Conservation (phyloP, 2,329 filamentous ascomycete species). For the Xylariaceae sp. region DNA sequence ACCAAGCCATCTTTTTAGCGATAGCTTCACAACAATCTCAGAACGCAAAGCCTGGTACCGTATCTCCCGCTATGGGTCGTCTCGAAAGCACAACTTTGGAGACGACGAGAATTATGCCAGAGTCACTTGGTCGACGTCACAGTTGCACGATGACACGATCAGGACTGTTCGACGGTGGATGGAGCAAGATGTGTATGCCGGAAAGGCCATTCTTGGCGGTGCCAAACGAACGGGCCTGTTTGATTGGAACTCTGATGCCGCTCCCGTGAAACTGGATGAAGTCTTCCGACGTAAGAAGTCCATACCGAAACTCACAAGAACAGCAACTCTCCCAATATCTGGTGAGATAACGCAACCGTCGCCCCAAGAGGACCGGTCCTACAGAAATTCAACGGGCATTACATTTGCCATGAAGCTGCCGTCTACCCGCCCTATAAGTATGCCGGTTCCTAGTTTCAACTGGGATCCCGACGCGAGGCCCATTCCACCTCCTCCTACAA, state of each 20-base stretch:
- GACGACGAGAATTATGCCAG: constrained; percentile 56
- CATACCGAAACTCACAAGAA: constrained; percentile 24
- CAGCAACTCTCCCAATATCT: constrained; percentile 24
- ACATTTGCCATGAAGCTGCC: constrained; percentile 6
- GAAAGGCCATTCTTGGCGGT: constrained; percentile 43
- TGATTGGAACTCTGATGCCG: constrained; percentile 54
- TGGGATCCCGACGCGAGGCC: constrained; percentile 21
- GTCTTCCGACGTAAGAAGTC: constrained; percentile 37
- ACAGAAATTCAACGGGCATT: constrained; percentile 22
- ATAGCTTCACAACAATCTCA: constrained; percentile 50
- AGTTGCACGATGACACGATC: constrained; percentile 48
- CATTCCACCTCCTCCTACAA: constrained; percentile 5
- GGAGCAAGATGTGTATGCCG: constrained; percentile 56
- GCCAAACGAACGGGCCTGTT: constrained; percentile 47
- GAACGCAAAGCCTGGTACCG: constrained; percentile 63
- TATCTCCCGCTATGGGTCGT: constrained; percentile 55
- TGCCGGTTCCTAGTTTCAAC: constrained; percentile 21
- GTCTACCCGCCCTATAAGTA: background rate
- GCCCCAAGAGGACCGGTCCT: constrained; percentile 4
- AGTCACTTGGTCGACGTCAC: constrained; percentile 53
- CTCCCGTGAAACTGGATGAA: constrained; percentile 45
- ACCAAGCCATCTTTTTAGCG: constrained; percentile 43
- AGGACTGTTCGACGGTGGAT: constrained; percentile 61
- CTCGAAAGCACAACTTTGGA: constrained; percentile 50
- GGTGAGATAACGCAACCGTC: constrained; percentile 1